These are phyloP conservation scores for Perkinsus marinus DNA, from an alignment of 169 alveolate genomes.

Conservation along the genomic window DNA sequence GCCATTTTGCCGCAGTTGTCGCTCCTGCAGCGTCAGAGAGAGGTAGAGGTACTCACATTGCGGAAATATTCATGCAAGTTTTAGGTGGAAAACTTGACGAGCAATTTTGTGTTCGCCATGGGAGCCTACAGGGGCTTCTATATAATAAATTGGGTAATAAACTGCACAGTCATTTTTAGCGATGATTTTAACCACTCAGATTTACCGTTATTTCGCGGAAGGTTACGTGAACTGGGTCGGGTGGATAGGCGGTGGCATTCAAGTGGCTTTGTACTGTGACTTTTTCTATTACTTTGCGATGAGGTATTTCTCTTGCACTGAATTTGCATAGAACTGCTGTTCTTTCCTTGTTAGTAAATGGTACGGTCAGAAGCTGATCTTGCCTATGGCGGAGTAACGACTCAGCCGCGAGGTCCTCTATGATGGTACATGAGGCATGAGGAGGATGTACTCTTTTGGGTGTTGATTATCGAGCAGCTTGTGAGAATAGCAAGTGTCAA, in stretches of 20 bases:
- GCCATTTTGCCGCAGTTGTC: slow-evolving; percentile 88
- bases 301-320: background rate
- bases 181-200: background rate
- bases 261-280: slow-evolving; percentile 76
- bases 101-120: slow-evolving; percentile 77
- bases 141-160: slow-evolving; percentile 80
- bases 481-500: too few relatives aligned
- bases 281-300: slow-evolving; percentile 78
- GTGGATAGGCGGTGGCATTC: slow-evolving; percentile 75
- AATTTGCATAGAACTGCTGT: too few relatives aligned
- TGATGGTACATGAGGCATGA: too few relatives aligned
- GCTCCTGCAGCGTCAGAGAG: slow-evolving; percentile 79
- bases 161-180: too few relatives aligned
- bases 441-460: too few relatives aligned
- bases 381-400: slow-evolving; percentile 35
- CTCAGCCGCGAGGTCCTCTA: too few relatives aligned
- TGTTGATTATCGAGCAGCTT: too few relatives aligned
- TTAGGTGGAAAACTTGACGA: slow-evolving; percentile 70
- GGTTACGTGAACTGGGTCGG: slow-evolving; percentile 53
- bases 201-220: slow-evolving; percentile 56
- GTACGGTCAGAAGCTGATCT: slow-evolving; percentile 65
- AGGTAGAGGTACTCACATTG: too few relatives aligned
- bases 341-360: slow-evolving; percentile 25
- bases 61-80: too few relatives aligned
- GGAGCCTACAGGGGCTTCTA: slow-evolving; percentile 82